Evolutionary conservation across 2,329 filamentous ascomycete genomes (phyloP).

Genomic region (Diaporthe sp.): DNA sequence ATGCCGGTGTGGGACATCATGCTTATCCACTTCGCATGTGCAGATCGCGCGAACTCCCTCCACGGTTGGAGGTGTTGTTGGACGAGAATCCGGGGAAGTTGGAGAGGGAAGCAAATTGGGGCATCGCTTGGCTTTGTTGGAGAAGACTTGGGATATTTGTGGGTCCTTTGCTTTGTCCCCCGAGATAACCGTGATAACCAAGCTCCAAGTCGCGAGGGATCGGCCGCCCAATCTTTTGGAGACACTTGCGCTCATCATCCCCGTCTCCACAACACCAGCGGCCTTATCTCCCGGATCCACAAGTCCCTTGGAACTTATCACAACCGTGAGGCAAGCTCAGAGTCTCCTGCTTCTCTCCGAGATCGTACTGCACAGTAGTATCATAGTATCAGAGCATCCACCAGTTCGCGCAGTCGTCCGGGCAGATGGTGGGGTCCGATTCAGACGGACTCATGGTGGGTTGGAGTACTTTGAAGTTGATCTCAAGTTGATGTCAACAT

Average conservation of each 20-base stretch:
- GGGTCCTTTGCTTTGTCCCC: not conserved
- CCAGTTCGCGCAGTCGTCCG: too few species aligned
- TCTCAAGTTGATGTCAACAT: not conserved
- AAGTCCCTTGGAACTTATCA: not conserved
- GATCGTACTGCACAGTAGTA: not conserved
- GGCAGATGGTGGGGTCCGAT: not conserved
- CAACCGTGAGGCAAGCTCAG: not conserved
- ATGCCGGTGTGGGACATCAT: constrained; percentile 19
- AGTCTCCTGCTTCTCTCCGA: not conserved
- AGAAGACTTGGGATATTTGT: not conserved
- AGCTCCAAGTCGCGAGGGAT: not conserved
- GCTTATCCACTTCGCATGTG: not conserved
- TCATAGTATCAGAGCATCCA: too few species aligned
- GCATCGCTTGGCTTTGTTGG: constrained; percentile 20
- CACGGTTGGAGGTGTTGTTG: constrained; percentile 3
- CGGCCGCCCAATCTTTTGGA: not conserved
- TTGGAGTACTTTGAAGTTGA: not conserved
- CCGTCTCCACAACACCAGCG: not conserved
- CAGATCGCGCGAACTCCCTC: not conserved
- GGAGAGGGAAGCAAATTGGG: not conserved
- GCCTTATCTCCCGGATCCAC: not conserved
- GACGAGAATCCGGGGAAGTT: constrained; percentile 28
- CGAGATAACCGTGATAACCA: not conserved
- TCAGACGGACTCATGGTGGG: not conserved
- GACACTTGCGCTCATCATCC: not conserved